Percentiles rank a stretch among this genome's conserved stretches.
Evolutionary conservation across 2,329 filamentous ascomycete genomes (phyloP).

Genomic region (Aspergillus neotritici): DNA sequence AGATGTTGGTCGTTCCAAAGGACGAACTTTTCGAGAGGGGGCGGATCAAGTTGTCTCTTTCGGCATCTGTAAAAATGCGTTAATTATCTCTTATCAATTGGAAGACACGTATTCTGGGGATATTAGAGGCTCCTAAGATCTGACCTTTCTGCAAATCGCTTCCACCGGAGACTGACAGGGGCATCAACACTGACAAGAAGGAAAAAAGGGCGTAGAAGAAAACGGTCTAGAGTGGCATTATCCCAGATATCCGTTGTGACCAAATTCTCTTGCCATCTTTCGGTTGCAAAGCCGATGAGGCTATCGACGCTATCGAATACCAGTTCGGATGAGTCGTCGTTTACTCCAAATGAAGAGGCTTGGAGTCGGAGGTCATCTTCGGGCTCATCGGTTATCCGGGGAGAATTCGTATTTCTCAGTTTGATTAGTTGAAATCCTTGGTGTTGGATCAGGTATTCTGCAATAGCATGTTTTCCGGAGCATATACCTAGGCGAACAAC

Average conservation of each 20-base stretch:
- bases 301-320: conserved; percentile 59
- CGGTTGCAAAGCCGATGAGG: conserved; percentile 79
- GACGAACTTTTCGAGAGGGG: conserved; percentile 55
- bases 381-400: conserved; percentile 16
- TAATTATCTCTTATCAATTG: conserved; percentile 4
- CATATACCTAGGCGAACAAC: conserved; percentile 63
- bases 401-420: conserved; percentile 42
- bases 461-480: conserved; percentile 85
- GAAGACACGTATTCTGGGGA: background rate
- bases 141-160: conserved; percentile 64
- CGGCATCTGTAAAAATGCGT: conserved; percentile 40
- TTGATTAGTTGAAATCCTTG: conserved; percentile 74
- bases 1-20: conserved; percentile 66
- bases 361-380: conserved; percentile 27
- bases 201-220: conserved; percentile 82
- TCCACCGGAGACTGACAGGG: conserved; percentile 77
- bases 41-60: conserved; percentile 44
- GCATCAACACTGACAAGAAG: conserved; percentile 88
- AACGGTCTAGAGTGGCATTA: conserved; percentile 65
- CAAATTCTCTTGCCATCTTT: conserved; percentile 75
- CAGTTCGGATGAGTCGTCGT: conserved; percentile 17
- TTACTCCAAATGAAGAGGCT: conserved; percentile 17
- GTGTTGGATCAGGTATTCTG: conserved; percentile 76
- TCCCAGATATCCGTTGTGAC: conserved; percentile 79
- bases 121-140: background rate